Conservation (phyloP, 1,139 yeast species). For the Geotrichum aggregatum region DNA sequence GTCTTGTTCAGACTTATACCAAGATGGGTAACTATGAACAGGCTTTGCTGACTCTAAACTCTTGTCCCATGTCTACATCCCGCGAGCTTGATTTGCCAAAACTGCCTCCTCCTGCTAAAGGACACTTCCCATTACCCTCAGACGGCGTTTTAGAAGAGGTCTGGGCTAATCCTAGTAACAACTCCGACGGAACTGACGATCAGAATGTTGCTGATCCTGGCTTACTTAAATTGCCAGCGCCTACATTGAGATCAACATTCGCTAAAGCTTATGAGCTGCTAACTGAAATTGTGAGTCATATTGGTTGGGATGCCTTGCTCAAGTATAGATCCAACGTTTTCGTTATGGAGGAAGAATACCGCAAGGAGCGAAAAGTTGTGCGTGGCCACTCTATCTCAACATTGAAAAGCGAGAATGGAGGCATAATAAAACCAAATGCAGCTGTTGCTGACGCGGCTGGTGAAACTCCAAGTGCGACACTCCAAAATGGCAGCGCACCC, state of each 20-base stretch:
- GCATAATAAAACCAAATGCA: slow-evolving; percentile 22
- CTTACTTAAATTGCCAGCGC: slow-evolving; percentile 68
- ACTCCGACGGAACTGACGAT: slow-evolving; percentile 13
- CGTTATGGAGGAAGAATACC: slow-evolving; percentile 91
- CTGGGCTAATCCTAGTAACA: slow-evolving; percentile 58
- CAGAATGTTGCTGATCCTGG: slow-evolving; percentile 57
- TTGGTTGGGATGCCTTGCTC: slow-evolving; percentile 90
- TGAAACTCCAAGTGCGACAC: slow-evolving; percentile 8
- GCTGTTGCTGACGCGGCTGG: slow-evolving; percentile 16
- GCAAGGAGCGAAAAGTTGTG: slow-evolving; percentile 35
- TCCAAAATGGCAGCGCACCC: background rate
- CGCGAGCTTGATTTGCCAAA: slow-evolving; percentile 50
- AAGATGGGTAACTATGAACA: slow-evolving; percentile 63
- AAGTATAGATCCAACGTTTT: slow-evolving; percentile 77
- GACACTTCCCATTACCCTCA: slow-evolving; percentile 71
- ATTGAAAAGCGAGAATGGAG: slow-evolving; percentile 19
- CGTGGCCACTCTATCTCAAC: slow-evolving; percentile 23
- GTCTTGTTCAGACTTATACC: slow-evolving; percentile 68
- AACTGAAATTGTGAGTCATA: slow-evolving; percentile 59
- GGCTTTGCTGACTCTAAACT: slow-evolving; percentile 78
- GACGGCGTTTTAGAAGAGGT: slow-evolving; percentile 60
- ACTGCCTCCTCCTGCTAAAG: slow-evolving; percentile 64
- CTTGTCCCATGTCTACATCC: slow-evolving; percentile 85
- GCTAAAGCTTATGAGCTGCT: slow-evolving; percentile 73
- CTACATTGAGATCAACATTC: slow-evolving; percentile 72